Evolutionary conservation across 352 stramenopile genomes (phyloP).

Genomic region (Pythium volutum): DNA sequence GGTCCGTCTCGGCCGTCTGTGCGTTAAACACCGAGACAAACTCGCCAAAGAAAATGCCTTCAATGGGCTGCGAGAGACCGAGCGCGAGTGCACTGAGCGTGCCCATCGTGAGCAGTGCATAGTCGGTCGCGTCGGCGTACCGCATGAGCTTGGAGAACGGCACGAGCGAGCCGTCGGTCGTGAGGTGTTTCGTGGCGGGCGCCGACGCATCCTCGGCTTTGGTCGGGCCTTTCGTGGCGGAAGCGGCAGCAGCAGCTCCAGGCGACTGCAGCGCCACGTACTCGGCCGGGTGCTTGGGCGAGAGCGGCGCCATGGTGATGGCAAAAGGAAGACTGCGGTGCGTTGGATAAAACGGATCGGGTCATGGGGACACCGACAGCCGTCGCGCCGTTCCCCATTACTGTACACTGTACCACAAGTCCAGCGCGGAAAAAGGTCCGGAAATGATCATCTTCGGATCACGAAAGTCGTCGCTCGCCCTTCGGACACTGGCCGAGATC

Average conservation of each 20-base stretch:
- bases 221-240: neutral
- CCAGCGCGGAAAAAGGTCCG: neutral
- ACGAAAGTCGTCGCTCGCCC: too few species aligned
- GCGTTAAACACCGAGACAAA: constrained; percentile 74
- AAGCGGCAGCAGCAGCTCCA: neutral
- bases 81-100: constrained; percentile 36
- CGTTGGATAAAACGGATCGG: neutral
- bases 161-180: constrained; percentile 29
- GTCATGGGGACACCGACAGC: neutral
- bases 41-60: constrained; percentile 73
- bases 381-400: neutral
- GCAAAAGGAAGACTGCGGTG: neutral
- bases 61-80: constrained; percentile 54
- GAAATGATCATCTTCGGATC: neutral
- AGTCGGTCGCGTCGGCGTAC: constrained; percentile 54
- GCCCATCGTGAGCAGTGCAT: constrained; percentile 51
- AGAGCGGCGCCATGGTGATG: neutral
- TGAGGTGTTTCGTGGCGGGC: neutral
- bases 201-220: neutral
- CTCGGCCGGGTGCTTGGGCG: neutral
- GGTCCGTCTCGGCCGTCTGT: constrained; percentile 16
- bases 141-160: constrained; percentile 43
- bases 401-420: too few species aligned
- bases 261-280: neutral
- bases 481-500: too few species aligned